Conservation (phyloP, 2,329 filamentous ascomycete genomes). For the Sporothrix luriei region DNA sequence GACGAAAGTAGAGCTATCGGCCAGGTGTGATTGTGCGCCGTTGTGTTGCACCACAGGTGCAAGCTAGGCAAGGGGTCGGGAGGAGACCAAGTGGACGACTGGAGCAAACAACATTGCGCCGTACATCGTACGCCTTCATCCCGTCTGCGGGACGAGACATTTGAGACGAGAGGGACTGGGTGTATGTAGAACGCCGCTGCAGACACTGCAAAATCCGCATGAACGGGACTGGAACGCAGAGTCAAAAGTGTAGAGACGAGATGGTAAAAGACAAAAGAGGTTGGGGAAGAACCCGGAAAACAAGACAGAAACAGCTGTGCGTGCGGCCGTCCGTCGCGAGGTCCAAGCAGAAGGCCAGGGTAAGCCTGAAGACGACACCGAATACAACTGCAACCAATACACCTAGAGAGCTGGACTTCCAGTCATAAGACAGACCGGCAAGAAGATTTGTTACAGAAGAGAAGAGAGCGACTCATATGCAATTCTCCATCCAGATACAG, state of each 20-base stretch:
- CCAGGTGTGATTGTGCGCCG: constrained; percentile 3
- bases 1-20: neutral
- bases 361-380: neutral
- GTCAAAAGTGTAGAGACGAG: neutral
- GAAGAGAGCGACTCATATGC: neutral
- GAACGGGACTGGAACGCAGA: neutral
- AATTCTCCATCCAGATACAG: neutral
- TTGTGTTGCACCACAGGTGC: constrained; percentile 21
- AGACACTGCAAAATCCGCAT: neutral
- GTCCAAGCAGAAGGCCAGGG: constrained; percentile 19
- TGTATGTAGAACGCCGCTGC: too few relatives aligned
- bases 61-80: constrained; percentile 17
- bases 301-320: neutral
- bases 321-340: constrained; percentile 4
- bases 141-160: neutral
- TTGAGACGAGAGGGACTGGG: too few relatives aligned
- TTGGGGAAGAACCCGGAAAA: constrained; percentile 6
- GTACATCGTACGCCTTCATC: neutral
- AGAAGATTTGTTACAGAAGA: neutral
- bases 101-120: too few relatives aligned
- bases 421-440: neutral
- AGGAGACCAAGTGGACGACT: neutral
- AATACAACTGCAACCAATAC: neutral
- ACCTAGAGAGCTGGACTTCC: too few relatives aligned
- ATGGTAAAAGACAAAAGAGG: neutral